Evolutionary conservation across 1,139 yeast species (phyloP).

Genomic region (Yamadazyma aaseri): DNA sequence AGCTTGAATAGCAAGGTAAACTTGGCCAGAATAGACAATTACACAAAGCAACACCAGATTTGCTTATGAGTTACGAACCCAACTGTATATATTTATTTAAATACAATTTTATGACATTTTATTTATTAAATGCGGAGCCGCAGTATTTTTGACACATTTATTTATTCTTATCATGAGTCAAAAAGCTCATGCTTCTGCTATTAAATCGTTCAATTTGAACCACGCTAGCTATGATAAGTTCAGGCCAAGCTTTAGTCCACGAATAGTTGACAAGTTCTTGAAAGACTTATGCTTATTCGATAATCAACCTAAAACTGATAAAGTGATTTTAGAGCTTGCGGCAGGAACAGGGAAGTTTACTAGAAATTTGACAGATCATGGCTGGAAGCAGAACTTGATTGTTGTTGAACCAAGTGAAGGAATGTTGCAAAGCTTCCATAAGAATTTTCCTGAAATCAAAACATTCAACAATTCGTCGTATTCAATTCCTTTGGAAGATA

Average conservation of each 20-base stretch:
- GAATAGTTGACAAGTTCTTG: slow-evolving; percentile 49
- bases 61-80: slow-evolving; percentile 13
- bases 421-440: slow-evolving; percentile 50
- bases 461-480: slow-evolving; percentile 46
- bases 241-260: slow-evolving; percentile 53
- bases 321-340: slow-evolving; percentile 52
- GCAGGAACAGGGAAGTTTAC: slow-evolving; percentile 72
- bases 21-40: slow-evolving; percentile 13
- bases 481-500: slow-evolving; percentile 45
- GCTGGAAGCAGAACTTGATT: slow-evolving; percentile 37
- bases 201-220: slow-evolving; percentile 51
- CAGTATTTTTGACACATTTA: too few species aligned
- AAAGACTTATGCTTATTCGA: slow-evolving; percentile 31
- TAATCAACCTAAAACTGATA: slow-evolving; percentile 19
- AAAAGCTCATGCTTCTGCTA: slow-evolving; percentile 34
- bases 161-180: slow-evolving; percentile 10
- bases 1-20: slow-evolving; percentile 20
- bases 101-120: too few species aligned
- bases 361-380: slow-evolving; percentile 37
- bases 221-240: slow-evolving; percentile 53
- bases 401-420: slow-evolving; percentile 63
- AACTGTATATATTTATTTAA: slow-evolving; percentile 6
- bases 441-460: slow-evolving; percentile 48
- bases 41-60: slow-evolving; percentile 3
- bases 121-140: too few species aligned